Evolutionary conservation across 352 stramenopile genomes (phyloP), one percentile per base, ranked within the genome.

Genomic region (Thalassiosira livingstoniorum): DNA sequence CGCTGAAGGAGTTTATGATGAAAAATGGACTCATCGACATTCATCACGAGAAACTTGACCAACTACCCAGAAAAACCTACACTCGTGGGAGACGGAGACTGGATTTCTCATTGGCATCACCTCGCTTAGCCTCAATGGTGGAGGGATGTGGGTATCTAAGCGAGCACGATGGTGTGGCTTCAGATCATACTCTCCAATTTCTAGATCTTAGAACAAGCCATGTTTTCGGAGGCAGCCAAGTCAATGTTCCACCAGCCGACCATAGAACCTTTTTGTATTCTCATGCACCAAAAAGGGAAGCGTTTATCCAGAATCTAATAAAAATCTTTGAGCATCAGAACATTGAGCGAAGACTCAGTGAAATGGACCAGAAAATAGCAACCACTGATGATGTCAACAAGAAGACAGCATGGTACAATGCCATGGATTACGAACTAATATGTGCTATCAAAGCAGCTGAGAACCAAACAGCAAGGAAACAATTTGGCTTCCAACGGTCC

Each of bases 1-100:
- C 32, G 1, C 45, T 67, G 31, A 13, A 53, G 32, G 32, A 2
- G 1, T 67, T 67, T 18, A 37, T 67, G 2, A 25, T 34, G 10
- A 37, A 45, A 18, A 67, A 34, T 25, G 2, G 45, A 13, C 60
- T 81, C 5, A 54, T 53, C 0, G 73, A 81, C 25, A 47, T 55
- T 25, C 29, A 54, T n/a, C 54, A 75, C 54, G 53, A 68, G 4
- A 58, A 53, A 31, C 65, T 72, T 31, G 13, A 2, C 1, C 27
- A 21, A 2, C 4, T 35, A 29, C 35, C 70, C 2, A 0, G 39
- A 54, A 68, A 32, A 10, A 68, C 60, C 3, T 4, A 39, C 42
- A 32, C 47, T 10, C 31, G 35, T 35, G 29, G 34, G 21, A 42
- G 11, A 31, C 21, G 21, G 47, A 53, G 37, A 68, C 25, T 63